Evolutionary conservation across 805 yeast species (phyloP), one percentile per base, ranked within the genome.

Genomic region (Candida orba): DNA sequence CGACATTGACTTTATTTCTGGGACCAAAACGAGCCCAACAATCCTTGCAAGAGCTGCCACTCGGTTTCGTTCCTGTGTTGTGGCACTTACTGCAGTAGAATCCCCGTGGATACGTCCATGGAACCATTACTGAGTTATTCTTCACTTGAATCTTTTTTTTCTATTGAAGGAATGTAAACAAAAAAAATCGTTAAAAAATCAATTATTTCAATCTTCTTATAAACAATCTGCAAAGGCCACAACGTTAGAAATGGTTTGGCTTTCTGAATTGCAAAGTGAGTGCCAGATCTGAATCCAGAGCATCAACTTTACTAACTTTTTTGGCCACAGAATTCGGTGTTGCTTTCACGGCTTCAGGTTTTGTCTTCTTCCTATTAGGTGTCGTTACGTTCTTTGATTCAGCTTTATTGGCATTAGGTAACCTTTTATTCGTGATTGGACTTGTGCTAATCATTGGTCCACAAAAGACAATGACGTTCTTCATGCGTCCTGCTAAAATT

Each of bases 401-500:
- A 8, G 90, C 95, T 0, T 70, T 91, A 32, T 71, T 91, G 47
- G 96, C 97, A 1, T 73, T 93, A 58, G 98, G 98, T 15, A 91
- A 93, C 61, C 42, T 58, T 1, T 44, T 58, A 6, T 58, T 58
- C 32, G 52, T 58, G 8, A 75, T 81, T n/a, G 99, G 99, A 15
- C 73, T 91, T 15, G 72, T 84, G 20, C 69, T 93, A 43, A 84
- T 93, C 48, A 88, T 91, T 38, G 99, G 99, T 0, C 81, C 89
- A 6, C 84, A 83, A 45, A 81, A 90, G 58, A 84, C 98, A 0
- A 56, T 84, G 8, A 72, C 76, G 10, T 91, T 90, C 63, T 90
- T 91, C 69, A 78, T 91, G 13, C 76, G 96, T 50, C 95, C 95
- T 0, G 78, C 79, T 40, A 93, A 91, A 61, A 70, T 90, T 41